Conservation (phyloP, 2,329 filamentous ascomycete genomes). For the Penicillium digitatum region DNA sequence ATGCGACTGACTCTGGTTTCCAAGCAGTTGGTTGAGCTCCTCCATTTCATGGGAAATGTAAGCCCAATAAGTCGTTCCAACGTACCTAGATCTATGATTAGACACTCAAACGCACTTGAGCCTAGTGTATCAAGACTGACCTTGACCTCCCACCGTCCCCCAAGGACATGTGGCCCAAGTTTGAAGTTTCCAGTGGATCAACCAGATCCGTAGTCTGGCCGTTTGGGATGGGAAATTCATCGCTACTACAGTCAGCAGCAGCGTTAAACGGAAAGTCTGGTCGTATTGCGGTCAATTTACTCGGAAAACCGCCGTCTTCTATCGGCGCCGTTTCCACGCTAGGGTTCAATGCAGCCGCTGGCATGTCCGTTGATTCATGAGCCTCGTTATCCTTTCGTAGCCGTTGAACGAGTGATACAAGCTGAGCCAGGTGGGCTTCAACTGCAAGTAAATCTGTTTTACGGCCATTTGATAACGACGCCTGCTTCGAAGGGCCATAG, state of each 20-base stretch:
- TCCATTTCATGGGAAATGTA: constrained; percentile 46
- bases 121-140: not conserved
- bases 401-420: not conserved
- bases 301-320: not conserved
- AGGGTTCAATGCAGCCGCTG: not conserved
- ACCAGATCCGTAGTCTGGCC: constrained; percentile 41
- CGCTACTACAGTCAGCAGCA: constrained; percentile 32
- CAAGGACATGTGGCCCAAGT: constrained; percentile 42
- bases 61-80: constrained; percentile 46
- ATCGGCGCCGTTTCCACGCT: constrained; percentile 9
- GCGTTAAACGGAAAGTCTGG: constrained; percentile 16
- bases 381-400: not conserved
- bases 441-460: not conserved
- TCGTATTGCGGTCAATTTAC: not conserved
- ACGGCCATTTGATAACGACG: not conserved
- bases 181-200: constrained; percentile 42
- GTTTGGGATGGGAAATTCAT: constrained; percentile 43
- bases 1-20: constrained; percentile 40
- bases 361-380: not conserved
- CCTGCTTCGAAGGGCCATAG: not conserved
- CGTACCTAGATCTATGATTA: constrained; percentile 33
- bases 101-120: not conserved
- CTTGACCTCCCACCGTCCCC: constrained; percentile 42
- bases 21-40: constrained; percentile 42
- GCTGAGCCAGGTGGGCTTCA: not conserved